phyloP scores from a whole-genome alignment of 2,329 filamentous ascomycete genomes.

The Aureobasidium subglaciale region DNA sequence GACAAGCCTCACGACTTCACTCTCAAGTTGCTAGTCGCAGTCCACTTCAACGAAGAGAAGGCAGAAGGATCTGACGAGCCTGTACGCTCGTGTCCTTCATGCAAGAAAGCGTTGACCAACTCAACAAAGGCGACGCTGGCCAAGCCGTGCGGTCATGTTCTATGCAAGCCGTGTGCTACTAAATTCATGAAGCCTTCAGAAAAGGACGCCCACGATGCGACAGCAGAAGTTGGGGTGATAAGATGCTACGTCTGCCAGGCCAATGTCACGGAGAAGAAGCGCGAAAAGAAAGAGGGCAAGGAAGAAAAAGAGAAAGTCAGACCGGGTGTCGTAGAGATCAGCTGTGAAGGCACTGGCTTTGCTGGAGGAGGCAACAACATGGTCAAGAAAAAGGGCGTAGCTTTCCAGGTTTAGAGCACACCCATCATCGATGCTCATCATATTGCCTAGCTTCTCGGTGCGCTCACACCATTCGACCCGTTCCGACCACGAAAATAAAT shows the following conservation, averaged over 20 bases:
- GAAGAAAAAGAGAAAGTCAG: conserved; percentile 52
- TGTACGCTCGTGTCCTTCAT: conserved; percentile 67
- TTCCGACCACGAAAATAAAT: background rate
- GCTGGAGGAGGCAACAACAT: conserved; percentile 78
- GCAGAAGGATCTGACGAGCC: conserved; percentile 35
- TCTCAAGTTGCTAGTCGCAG: conserved; percentile 66
- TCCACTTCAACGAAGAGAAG: conserved; percentile 70
- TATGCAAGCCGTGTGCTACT: conserved; percentile 77
- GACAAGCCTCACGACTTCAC: conserved; percentile 66
- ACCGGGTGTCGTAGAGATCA: conserved; percentile 70
- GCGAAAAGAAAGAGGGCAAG: conserved; percentile 25
- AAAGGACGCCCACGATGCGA: conserved; percentile 49
- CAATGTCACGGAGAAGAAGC: conserved; percentile 51
- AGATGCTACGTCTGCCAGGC: conserved; percentile 83
- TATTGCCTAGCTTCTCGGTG: background rate
- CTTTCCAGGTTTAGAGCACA: conserved; percentile 64
- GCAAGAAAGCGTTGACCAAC: conserved; percentile 75
- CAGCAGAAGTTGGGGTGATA: conserved; percentile 47
- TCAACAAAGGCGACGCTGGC: conserved; percentile 73
- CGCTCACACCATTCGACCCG: background rate
- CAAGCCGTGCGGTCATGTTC: conserved; percentile 83
- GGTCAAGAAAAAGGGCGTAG: conserved; percentile 70
- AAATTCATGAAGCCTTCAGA: conserved; percentile 69
- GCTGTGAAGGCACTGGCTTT: conserved; percentile 85
- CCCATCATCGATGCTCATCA: background rate